Evolutionary conservation across 176 grass and related monocot genomes (phyloP), one percentile per base, ranked within the genome.

Genomic region (bread wheat (Triticum aestivum)): DNA sequence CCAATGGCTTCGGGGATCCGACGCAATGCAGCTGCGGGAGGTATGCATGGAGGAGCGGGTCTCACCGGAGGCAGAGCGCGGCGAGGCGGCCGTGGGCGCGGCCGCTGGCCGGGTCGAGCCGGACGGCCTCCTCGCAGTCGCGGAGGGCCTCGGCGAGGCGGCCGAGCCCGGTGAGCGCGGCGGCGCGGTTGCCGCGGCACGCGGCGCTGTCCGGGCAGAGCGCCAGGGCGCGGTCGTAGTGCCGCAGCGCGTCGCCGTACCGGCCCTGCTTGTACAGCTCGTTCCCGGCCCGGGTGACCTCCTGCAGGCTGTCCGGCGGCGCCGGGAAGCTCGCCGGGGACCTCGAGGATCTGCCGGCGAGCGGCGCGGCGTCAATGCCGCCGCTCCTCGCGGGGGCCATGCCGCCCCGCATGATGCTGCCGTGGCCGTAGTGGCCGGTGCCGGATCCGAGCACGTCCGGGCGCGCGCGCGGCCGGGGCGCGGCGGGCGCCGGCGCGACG

Each of bases 401-500:
- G 61, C 64, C 67, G 37, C 90, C 86, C 1, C 87, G 78, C 88
- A 98, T 88, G 79, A 98, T 83, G 66, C 89, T 93, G 6, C 95
- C 95, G 32, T 98, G 89, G 66, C 95, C 95, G 32, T 98, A 95
- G 84, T 93, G 41, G 3, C 87, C 89, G 6, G 73, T 86, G 21
- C 91, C 93, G 13, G 89, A 93, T 87, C 93, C 84, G 8, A 95
- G 85, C 42, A 95, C 91, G 73, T 83, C 87, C 21, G 85, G 74
- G 56, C 88, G 91, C 13, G 84, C 41, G 51, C 82, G 79, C 8
- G 75, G 37, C 33, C 69, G 69, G 18, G 61, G 74, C 71, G 86
- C 86, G 5, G 77, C 75, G n/a, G 82, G 52, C 18, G 64, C 82
- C 29, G 38, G 83, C 1, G 67, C 72, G 18, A 91, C 82, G 32